Base-by-base conservation (phyloP, 768 basidiomycete species). In the Suillus weaverae region DNA sequence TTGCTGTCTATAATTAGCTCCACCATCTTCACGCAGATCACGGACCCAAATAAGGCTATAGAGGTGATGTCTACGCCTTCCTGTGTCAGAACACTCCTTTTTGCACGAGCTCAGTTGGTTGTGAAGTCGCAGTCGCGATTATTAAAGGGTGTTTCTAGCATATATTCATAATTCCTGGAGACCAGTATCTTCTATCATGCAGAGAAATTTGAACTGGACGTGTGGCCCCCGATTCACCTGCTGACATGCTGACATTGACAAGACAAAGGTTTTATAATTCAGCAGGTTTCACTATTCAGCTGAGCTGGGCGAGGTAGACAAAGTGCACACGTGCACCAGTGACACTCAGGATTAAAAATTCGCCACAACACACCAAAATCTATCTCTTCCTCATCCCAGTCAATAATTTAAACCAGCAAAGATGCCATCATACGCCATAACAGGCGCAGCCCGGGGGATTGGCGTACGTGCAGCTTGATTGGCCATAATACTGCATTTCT, bases 401-500 rank as follows among this genome's bases (percentile, higher is more conserved):
- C 38, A 41, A 4, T 7, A 32, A 32, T 35, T 20, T n/a, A 48
- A 32, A 33, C 36, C 30, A n/a, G 2, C 26, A 33, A 61, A 38
- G 39, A 66, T 64, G 72, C 51, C 73, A 46, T 73, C 72, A 3
- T 73, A 68, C 61, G 64, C 60, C 4, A 62, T 72, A 43, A 66
- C 72, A 51, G 74, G 74, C 18, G 74, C 73, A 9, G 67, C 71
- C n/a, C 75, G 75, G 33, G 70, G 71, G 0, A 69, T 76, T 41
- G 75, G 73, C 1, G 69, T 72, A 36, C 39, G 70, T 70, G 4
- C 36, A 46, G 18, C 51, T 39, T 26, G 46, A 13, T n/a, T 22
- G 9, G 11, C 36, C 30, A 57, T 39, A 8, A 18, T 20, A 32
- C 48, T 9, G 18, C 2, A 8, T 14, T 16, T 36, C 50, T 55